Evolutionary conservation across 2,329 filamentous ascomycete genomes (phyloP).

Genomic region (Aspergillus fumigatus): DNA sequence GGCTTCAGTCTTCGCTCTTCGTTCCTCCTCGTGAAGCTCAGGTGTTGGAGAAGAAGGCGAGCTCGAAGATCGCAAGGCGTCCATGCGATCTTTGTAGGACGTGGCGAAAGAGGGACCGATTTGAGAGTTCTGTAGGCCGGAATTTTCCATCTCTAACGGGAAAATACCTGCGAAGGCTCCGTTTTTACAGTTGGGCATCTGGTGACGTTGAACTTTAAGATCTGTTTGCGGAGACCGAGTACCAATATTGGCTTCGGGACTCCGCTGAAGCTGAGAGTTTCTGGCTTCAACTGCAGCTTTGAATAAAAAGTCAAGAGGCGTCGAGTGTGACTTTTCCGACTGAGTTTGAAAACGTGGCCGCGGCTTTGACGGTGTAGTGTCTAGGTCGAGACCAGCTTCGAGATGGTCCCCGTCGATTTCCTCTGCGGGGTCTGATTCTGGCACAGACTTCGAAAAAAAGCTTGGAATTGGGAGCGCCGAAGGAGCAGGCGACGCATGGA

Average conservation of each 20-base stretch:
- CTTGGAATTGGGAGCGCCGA: slow-evolving; percentile 86
- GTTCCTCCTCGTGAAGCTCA: slow-evolving; percentile 35
- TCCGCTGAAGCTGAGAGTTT: slow-evolving; percentile 53
- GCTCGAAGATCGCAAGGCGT: slow-evolving; percentile 37
- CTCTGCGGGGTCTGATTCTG: slow-evolving; percentile 50
- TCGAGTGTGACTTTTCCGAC: slow-evolving; percentile 52
- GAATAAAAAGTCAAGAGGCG: slow-evolving; percentile 87
- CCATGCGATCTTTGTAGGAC: slow-evolving; percentile 44
- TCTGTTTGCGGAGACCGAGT: slow-evolving; percentile 50
- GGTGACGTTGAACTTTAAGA: slow-evolving; percentile 35
- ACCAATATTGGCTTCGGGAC: slow-evolving; percentile 33
- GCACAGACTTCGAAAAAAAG: slow-evolving; percentile 73
- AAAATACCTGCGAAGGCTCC: slow-evolving; percentile 55
- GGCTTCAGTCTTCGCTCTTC: slow-evolving; percentile 41
- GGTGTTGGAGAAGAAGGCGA: slow-evolving; percentile 25
- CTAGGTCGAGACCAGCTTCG: slow-evolving; percentile 28
- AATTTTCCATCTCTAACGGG: slow-evolving; percentile 63
- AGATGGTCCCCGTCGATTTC: slow-evolving; percentile 39
- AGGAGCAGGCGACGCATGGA: slow-evolving; percentile 89
- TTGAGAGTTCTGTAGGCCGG: slow-evolving; percentile 46
- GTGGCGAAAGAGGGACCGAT: slow-evolving; percentile 67
- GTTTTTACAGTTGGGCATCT: slow-evolving; percentile 38
- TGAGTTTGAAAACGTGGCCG: slow-evolving; percentile 33
- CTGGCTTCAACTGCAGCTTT: slow-evolving; percentile 68
- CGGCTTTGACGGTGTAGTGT: slow-evolving; percentile 44